phyloP scores from a whole-genome alignment of 2,329 filamentous ascomycete genomes.

The Alternaria hordeiaustralica region DNA sequence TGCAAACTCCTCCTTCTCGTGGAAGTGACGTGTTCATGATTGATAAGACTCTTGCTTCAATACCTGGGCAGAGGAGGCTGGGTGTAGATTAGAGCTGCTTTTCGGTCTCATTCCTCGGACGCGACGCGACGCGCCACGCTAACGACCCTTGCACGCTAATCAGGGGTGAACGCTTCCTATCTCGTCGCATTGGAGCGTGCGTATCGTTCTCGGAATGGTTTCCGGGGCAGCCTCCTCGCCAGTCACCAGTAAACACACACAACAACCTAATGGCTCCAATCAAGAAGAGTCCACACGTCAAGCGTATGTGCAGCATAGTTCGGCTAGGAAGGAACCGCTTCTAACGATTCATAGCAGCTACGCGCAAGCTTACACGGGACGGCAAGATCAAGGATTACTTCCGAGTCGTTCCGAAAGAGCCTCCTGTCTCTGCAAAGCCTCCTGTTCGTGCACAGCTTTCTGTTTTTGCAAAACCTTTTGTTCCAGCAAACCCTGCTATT shows the following conservation, averaged over 20 bases:
- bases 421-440: neutral
- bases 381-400: neutral
- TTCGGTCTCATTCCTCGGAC: neutral
- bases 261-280: neutral
- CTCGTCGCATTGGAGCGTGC: neutral
- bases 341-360: neutral
- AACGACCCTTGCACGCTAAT: neutral
- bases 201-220: neutral
- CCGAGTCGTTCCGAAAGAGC: neutral
- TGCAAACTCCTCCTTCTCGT: too few relatives aligned
- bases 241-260: neutral
- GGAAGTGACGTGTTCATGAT: too few relatives aligned
- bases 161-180: neutral
- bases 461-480: neutral
- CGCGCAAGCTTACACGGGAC: neutral
- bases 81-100: neutral
- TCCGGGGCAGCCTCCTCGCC: neutral
- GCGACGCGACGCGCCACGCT: neutral
- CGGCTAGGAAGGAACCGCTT: neutral
- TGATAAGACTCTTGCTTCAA: too few relatives aligned
- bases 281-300: neutral
- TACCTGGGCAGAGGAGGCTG: neutral
- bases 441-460: neutral
- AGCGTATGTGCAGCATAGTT: neutral
- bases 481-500: neutral